These are phyloP conservation scores for Geoglossum cookeanum DNA, from an alignment of 2,329 filamentous ascomycete species.

Conservation along the genomic window DNA sequence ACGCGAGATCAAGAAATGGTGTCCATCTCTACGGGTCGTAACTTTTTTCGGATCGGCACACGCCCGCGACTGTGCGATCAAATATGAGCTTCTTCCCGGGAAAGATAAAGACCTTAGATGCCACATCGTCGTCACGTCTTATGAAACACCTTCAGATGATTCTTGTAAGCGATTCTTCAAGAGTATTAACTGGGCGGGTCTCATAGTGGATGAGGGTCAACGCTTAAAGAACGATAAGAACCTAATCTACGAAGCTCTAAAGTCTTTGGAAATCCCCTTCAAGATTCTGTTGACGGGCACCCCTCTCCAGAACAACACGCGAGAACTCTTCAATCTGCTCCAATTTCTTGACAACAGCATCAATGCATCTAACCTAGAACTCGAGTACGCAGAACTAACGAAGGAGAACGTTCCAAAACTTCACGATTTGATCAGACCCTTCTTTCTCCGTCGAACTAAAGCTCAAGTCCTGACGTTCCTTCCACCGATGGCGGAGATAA, in stretches of 20 bases:
- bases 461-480: constrained; percentile 78
- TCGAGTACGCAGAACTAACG: constrained; percentile 57
- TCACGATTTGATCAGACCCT: constrained; percentile 63
- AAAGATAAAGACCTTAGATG: constrained; percentile 51
- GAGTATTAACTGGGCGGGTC: constrained; percentile 60
- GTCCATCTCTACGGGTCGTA: constrained; percentile 69
- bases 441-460: constrained; percentile 63
- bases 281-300: constrained; percentile 72
- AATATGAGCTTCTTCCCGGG: constrained; percentile 68
- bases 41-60: constrained; percentile 68
- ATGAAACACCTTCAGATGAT: constrained; percentile 68
- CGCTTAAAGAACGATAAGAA: constrained; percentile 86
- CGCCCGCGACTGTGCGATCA: constrained; percentile 50
- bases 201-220: constrained; percentile 91
- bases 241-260: constrained; percentile 57
- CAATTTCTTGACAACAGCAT: constrained; percentile 69
- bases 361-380: constrained; percentile 54
- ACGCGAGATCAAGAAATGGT: constrained; percentile 87
- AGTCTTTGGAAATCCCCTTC: constrained; percentile 58
- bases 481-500: constrained; percentile 85
- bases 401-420: constrained; percentile 64
- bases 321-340: constrained; percentile 89
- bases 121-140: constrained; percentile 88
- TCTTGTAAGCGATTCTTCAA: constrained; percentile 46
- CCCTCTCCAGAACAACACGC: constrained; percentile 84